A percentile compares a stretch with the other conserved stretches of the same genome.
Conservation (phyloP, 306 rosid genomes). For the Corylus americana region DNA sequence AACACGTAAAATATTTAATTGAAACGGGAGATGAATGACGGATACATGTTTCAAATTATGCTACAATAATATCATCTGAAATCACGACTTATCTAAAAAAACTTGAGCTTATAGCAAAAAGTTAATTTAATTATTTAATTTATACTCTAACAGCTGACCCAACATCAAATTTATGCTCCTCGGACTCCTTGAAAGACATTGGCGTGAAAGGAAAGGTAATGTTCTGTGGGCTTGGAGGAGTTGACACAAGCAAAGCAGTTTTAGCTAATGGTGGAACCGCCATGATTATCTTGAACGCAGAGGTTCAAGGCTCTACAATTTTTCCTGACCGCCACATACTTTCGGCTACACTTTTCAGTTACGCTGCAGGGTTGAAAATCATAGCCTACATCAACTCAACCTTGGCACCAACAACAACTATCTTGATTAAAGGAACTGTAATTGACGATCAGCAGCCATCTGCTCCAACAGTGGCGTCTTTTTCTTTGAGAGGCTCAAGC, state of each 20-base stretch:
- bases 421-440: conserved; percentile 48
- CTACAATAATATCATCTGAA: too few species aligned
- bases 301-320: conserved; percentile 12
- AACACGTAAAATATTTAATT: too few species aligned
- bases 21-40: too few species aligned
- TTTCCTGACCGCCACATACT: conserved; percentile 31
- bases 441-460: conserved; percentile 31
- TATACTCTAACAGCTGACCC: background rate
- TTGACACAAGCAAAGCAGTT: conserved; percentile 31
- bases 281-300: conserved; percentile 48
- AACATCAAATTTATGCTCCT: conserved; percentile 16
- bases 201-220: conserved; percentile 39
- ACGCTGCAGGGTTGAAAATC: conserved; percentile 33
- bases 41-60: too few species aligned
- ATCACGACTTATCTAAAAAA: too few species aligned
- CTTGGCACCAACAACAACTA: conserved; percentile 34
- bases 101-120: too few species aligned
- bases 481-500: conserved; percentile 67
- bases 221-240: conserved; percentile 31
- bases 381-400: conserved; percentile 43
- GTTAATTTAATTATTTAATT: too few species aligned
- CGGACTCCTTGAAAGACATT: conserved; percentile 27
- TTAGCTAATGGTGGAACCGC: conserved; percentile 43
- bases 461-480: conserved; percentile 42
- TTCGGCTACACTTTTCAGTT: conserved; percentile 46